Percentiles rank a stretch among this genome's conserved stretches.
Conservation (phyloP, 768 basidiomycete species). For the Dendrothele bispora region DNA sequence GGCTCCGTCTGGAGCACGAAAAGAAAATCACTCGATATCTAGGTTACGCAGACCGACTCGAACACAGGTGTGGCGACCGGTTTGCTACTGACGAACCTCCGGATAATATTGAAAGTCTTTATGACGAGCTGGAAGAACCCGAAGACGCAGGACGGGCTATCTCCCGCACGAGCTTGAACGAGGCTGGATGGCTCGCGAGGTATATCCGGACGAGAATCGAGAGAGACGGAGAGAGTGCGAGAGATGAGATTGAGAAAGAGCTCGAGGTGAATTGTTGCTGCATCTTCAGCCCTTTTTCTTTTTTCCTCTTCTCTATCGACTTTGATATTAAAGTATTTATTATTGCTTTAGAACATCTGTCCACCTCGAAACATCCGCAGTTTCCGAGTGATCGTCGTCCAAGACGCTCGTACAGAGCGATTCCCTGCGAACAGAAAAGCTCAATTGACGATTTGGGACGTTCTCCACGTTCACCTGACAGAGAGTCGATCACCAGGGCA, state of each 20-base stretch:
- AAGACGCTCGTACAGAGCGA: slow-evolving; percentile 58
- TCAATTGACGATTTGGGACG: slow-evolving; percentile 86
- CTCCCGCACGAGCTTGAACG: slow-evolving; percentile 34
- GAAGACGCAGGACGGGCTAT: slow-evolving; percentile 44
- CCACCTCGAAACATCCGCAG: slow-evolving; percentile 74
- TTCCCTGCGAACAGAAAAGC: slow-evolving; percentile 58
- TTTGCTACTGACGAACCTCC: slow-evolving; percentile 46
- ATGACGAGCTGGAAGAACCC: slow-evolving; percentile 65
- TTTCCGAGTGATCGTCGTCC: slow-evolving; percentile 71
- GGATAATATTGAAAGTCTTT: slow-evolving; percentile 53
- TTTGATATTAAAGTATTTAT: neutral
- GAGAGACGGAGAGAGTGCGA: slow-evolving; percentile 47
- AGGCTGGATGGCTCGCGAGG: slow-evolving; percentile 65
- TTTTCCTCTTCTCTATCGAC: slow-evolving; percentile 1
- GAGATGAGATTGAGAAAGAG: slow-evolving; percentile 69
- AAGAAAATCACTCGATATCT: slow-evolving; percentile 53
- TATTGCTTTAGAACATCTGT: slow-evolving; percentile 45
- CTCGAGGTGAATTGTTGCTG: slow-evolving; percentile 57
- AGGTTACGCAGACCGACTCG: slow-evolving; percentile 65
- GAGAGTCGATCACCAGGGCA: slow-evolving; percentile 50
- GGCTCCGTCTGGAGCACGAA: slow-evolving; percentile 57
- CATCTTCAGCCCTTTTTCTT: too few species aligned
- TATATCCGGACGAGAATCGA: slow-evolving; percentile 49
- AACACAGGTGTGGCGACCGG: slow-evolving; percentile 51
- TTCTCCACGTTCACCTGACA: slow-evolving; percentile 44